A percentile compares a stretch with the other conserved stretches of the same genome.
phyloP scores from a whole-genome alignment of 2,329 filamentous ascomycete species.

The Pestalotiopsis sp. region DNA sequence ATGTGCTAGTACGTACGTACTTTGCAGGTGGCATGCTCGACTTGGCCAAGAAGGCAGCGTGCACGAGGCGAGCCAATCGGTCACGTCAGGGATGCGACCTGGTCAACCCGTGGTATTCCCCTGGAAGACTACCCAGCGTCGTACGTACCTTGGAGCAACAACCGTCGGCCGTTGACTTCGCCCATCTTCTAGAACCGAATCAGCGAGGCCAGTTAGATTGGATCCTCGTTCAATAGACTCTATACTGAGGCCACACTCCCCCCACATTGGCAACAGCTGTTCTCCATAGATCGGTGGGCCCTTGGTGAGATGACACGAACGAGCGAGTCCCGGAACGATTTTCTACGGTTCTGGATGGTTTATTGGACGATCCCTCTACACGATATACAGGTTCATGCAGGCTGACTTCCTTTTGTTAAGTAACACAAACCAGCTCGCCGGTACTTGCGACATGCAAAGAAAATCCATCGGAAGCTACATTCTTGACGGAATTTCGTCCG shows the following conservation, averaged over 20 bases:
- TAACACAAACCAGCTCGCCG: not conserved
- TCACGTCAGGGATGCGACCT: not conserved
- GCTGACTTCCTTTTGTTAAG: not conserved
- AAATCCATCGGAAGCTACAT: not conserved
- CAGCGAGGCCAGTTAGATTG: not conserved
- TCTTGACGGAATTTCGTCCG: not conserved
- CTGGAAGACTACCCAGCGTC: not conserved
- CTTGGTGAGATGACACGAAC: not conserved
- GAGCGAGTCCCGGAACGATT: not conserved
- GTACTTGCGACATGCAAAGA: not conserved
- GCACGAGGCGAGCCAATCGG: not conserved
- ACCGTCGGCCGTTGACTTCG: not conserved
- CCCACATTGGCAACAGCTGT: not conserved
- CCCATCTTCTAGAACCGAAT: not conserved
- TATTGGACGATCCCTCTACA: not conserved
- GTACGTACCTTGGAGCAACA: not conserved
- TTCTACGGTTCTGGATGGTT: not conserved
- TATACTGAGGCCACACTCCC: not conserved
- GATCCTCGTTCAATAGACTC: not conserved
- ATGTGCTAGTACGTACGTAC: not conserved
- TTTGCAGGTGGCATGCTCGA: not conserved
- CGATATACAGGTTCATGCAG: not conserved
- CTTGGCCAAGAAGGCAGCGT: not conserved
- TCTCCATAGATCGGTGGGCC: not conserved
- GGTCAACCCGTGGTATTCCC: not conserved